Evolutionary conservation across 306 rosid genomes (phyloP).

Genomic region (Abrus precatorius): DNA sequence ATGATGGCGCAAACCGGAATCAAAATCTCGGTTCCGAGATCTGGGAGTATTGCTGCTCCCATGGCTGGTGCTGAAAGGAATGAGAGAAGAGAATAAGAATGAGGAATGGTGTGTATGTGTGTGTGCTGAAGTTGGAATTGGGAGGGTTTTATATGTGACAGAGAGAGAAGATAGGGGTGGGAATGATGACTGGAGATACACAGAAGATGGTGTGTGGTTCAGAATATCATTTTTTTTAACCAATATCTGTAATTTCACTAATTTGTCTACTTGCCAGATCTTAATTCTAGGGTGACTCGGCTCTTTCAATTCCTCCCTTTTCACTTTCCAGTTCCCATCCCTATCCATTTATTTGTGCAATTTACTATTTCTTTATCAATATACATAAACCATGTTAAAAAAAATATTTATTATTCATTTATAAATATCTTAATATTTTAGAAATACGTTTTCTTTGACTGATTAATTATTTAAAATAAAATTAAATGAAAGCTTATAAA

Average conservation of each 20-base stretch:
- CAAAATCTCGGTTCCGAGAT: conserved; percentile 84
- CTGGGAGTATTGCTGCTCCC: conserved; percentile 80
- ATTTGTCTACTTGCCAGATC: conserved; percentile 28
- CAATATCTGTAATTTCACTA: conserved; percentile 36
- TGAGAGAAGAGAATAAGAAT: neutral
- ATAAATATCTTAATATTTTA: no score
- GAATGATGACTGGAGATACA: conserved; percentile 43
- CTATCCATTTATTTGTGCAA: no score
- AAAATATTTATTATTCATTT: no score
- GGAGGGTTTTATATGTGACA: conserved; percentile 46
- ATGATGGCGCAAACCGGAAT: conserved; percentile 82
- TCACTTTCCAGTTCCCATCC: neutral
- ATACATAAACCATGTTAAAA: no score
- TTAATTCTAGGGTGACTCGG: conserved; percentile 13
- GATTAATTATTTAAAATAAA: no score
- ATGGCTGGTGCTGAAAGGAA: conserved; percentile 40
- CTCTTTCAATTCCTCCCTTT: neutral
- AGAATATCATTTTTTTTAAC: conserved; percentile 15
- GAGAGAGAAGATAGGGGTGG: conserved; percentile 40
- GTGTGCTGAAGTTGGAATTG: neutral
- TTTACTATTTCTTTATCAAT: no score
- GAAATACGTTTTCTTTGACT: no score
- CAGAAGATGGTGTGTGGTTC: conserved; percentile 45
- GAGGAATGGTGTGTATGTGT: neutral
- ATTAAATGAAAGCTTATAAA: no score